Conservation (phyloP, 768 basidiomycete genomes). For the Daedaleopsis nitida region DNA sequence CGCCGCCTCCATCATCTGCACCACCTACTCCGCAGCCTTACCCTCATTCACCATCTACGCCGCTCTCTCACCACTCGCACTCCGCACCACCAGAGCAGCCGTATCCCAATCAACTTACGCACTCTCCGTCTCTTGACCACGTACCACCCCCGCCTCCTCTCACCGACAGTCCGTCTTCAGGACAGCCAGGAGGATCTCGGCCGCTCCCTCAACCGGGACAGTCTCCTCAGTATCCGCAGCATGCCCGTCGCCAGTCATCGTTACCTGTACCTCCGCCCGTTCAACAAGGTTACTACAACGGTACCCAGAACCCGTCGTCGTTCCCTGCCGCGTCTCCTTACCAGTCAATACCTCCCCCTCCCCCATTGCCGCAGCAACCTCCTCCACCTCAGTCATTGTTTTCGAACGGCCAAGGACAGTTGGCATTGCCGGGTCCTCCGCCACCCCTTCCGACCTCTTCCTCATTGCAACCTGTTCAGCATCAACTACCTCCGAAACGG, state of each 20-base stretch:
- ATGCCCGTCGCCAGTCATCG: conserved; percentile 22
- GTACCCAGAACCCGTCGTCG: conserved; percentile 15
- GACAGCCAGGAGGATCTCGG: conserved; percentile 15
- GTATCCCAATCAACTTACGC: conserved; percentile 2
- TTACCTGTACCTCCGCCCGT: conserved; percentile 25
- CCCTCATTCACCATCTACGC: neutral
- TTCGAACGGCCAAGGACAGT: conserved; percentile 17
- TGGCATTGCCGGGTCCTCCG: conserved; percentile 24
- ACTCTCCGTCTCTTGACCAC: conserved; percentile 37
- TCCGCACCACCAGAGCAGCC: conserved; percentile 36
- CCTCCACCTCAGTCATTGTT: conserved; percentile 20
- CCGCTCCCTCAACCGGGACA: conserved; percentile 22
- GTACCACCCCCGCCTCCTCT: conserved; percentile 41
- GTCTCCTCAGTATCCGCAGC: conserved; percentile 9
- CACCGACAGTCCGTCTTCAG: conserved; percentile 31
- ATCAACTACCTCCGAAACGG: conserved; percentile 28
- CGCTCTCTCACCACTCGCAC: conserved; percentile 32
- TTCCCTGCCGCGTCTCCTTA: conserved; percentile 14
- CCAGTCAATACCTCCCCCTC: conserved; percentile 24
- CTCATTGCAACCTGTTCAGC: conserved; percentile 14
- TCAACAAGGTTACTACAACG: conserved; percentile 15
- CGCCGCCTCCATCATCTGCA: conserved; percentile 6
- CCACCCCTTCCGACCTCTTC: conserved; percentile 30
- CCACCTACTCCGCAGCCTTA: conserved; percentile 10
- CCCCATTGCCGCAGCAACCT: conserved; percentile 19